Evolutionary conservation across 1,284 basidiomycete genomes (phyloP).

Genomic region (Irpex lacteus): DNA sequence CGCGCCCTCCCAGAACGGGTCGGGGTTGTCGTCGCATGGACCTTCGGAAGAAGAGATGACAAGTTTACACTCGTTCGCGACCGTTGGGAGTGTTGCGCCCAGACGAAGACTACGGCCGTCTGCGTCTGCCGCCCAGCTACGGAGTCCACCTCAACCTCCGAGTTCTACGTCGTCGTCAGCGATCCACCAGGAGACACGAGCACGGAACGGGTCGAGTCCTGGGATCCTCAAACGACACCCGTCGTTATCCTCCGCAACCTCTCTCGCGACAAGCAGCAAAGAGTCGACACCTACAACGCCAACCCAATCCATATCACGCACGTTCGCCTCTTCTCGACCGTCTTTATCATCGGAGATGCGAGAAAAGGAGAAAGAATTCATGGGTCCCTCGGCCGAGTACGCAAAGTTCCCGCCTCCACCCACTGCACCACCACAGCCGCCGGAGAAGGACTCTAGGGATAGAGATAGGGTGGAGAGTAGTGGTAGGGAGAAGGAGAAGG

Average conservation of each 20-base stretch:
- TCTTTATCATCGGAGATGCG: slow-evolving; percentile 27
- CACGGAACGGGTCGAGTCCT: slow-evolving; percentile 70
- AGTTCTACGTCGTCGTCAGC: slow-evolving; percentile 28
- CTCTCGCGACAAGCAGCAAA: slow-evolving; percentile 11
- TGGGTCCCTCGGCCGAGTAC: slow-evolving; percentile 66
- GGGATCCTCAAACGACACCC: slow-evolving; percentile 30
- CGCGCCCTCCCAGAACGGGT: slow-evolving; percentile 57
- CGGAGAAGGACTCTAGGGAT: background rate
- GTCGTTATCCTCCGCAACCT: slow-evolving; percentile 31
- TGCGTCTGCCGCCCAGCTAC: slow-evolving; percentile 71
- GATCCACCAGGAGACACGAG: slow-evolving; percentile 44
- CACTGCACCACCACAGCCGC: slow-evolving; percentile 5
- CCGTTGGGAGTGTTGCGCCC: slow-evolving; percentile 55
- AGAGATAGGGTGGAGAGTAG: too few relatives aligned
- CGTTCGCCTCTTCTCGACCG: slow-evolving; percentile 18
- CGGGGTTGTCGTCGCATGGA: slow-evolving; percentile 45
- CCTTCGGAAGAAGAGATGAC: slow-evolving; percentile 54
- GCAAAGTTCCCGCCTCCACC: slow-evolving; percentile 70
- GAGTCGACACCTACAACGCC: slow-evolving; percentile 22
- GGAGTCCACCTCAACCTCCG: slow-evolving; percentile 41
- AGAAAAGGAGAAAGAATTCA: slow-evolving; percentile 49
- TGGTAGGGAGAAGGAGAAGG: slow-evolving; percentile 19
- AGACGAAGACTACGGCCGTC: slow-evolving; percentile 65
- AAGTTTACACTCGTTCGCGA: slow-evolving; percentile 42
- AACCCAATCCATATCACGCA: slow-evolving; percentile 22